phyloP scores from a whole-genome alignment of 306 rosid species.

The Pterocarpus santalinus region DNA sequence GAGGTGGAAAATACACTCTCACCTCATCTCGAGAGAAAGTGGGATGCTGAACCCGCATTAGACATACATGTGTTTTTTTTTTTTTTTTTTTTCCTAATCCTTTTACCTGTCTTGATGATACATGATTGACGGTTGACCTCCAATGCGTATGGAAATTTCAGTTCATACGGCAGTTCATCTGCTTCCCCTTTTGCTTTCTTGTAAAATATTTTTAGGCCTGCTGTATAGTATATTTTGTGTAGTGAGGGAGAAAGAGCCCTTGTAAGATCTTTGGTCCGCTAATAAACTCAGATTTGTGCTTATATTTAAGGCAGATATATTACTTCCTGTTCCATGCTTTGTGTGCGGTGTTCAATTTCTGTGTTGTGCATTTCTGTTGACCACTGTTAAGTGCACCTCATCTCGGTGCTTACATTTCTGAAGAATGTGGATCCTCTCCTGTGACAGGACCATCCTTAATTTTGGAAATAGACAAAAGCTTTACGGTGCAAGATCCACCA shows the following conservation, averaged over 20 bases:
- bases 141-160: constrained; percentile 54
- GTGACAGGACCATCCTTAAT: no score
- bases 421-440: neutral
- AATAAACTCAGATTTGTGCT: constrained; percentile 59
- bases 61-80: constrained; percentile 25
- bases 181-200: constrained; percentile 46
- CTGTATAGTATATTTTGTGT: constrained; percentile 71
- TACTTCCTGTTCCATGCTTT: constrained; percentile 26
- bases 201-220: constrained; percentile 61
- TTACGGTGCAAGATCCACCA: neutral
- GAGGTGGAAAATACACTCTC: constrained; percentile 52
- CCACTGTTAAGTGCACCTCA: constrained; percentile 28
- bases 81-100: constrained; percentile 15
- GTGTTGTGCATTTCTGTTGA: constrained; percentile 9
- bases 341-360: constrained; percentile 12
- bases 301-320: constrained; percentile 48
- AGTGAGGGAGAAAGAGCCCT: constrained; percentile 53
- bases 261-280: constrained; percentile 54
- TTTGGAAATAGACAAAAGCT: no score
- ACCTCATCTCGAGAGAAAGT: constrained; percentile 40
- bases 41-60: constrained; percentile 42
- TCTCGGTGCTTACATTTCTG: neutral
- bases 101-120: constrained; percentile 42
- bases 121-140: constrained; percentile 49
- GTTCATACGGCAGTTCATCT: constrained; percentile 54